Evolutionary conservation across 805 yeast species (phyloP), one percentile per base, ranked within the genome.

Genomic region (Vanderwaltozyma polyspora): DNA sequence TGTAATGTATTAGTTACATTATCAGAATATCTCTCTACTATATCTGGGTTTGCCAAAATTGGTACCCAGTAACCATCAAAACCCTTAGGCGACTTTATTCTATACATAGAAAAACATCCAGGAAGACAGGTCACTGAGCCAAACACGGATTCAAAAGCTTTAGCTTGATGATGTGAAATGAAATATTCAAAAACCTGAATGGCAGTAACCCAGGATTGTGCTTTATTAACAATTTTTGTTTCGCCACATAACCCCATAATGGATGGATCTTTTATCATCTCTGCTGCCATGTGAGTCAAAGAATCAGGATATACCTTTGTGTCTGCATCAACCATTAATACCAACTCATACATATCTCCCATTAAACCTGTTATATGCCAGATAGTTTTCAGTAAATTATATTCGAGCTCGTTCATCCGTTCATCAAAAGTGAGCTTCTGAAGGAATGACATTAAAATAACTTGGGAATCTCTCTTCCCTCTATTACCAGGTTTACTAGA

Each of bases 161-260:
- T 86, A 1, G 94, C 76, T 54, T 83, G 94, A 61, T 86, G 96
- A 60, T 86, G 95, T 4, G 95, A 84, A 42, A 86, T 82, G 59
- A 78, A 86, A 56, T 86, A 86, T 51, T 86, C 95, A 56, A 86
- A 86, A 19, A 86, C 95, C 63, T 86, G 96, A 52, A 86, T 86
- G 26, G 83, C 80, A 1, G 95, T 83, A 12, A 85, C 94, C 94
- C 95, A 86, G 10, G 86, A 72, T 39, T 72, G 77, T 3, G 69
- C 55, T 55, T 86, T 86, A 57, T 86, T 86, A 5, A 91, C 72
- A 47, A 86, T 86, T 57, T 83, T 85, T 0, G 96, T 86, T 54
- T 86, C 96, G 31, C 96, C 96, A 66, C 96, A 86, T 29, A 86
- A 64, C 2, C 95, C 96, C 94, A 87, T 86, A 36, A 86, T 67